Evolutionary conservation across 164 flowering plant genomes (phyloP), one percentile per base, ranked within the genome.

Genomic region (Platanus orientalis): DNA sequence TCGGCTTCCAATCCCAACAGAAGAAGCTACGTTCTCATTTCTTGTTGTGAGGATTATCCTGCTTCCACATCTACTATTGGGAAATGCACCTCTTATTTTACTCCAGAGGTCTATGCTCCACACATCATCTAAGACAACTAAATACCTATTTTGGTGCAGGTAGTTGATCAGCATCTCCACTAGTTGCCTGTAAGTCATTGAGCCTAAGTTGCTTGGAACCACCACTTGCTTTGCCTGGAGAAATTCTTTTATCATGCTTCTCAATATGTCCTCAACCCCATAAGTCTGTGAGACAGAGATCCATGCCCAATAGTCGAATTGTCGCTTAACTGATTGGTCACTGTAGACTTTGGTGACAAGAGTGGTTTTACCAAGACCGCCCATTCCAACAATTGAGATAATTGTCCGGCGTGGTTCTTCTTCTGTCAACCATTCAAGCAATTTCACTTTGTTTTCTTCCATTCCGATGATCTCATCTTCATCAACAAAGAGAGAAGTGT

Each of bases 351-450:
- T 69, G 1, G 66, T 58, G 14, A 63, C 83, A 1, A 84, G 69
- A 49, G 80, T 78, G 3, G 87, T 85, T 71, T 85, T 85, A 3
- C 86, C 89, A 0, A 72, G 58, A 10, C 90, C 90, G 1, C 84
- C 84, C 84, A 80, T 80, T 4, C 90, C 90, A n/a, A 76, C 71
- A 51, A 85, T 62, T 21, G 86, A 77, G 28, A 79, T 42, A n/a
- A 79, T 60, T 16, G 54, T 69, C 7, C 69, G 63, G 4, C 72
- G 62, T 2, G 69, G 64, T 16, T 79, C 81, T 6, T 52, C 81
- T 3, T 69, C 78, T 7, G 34, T 28, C 25, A 82, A 57, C 89
- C 73, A 73, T 13, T 59, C 28, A 0, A 75, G 23, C 24, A 83
- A 30, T 27, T 24, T 42, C 12, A 61, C 64, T 54, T 9, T 70